Percentiles rank a stretch among this genome's conserved stretches.
Conservation (phyloP, 2,329 filamentous ascomycete genomes). For the Basipetospora chlamydospora region DNA sequence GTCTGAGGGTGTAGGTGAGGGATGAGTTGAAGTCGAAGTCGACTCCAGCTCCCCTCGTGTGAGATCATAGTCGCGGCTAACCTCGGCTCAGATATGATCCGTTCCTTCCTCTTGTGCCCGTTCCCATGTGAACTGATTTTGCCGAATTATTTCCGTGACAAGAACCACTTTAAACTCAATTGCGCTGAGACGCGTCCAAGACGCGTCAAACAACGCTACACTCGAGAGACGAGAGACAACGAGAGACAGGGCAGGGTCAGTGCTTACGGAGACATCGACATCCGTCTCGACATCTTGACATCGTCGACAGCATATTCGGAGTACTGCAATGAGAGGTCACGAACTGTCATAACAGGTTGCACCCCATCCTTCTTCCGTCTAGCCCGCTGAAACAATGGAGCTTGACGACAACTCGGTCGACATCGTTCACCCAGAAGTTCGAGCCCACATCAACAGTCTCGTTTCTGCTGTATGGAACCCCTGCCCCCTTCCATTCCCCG, state of each 20-base stretch:
- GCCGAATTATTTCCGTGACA: not conserved
- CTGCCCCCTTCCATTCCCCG: conserved; percentile 6
- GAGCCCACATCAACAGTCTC: conserved; percentile 84
- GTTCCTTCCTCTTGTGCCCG: too few relatives aligned
- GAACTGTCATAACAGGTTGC: not conserved
- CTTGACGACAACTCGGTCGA: conserved; percentile 34
- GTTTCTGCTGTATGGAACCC: conserved; percentile 65
- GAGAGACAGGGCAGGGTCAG: too few relatives aligned
- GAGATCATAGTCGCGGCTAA: conserved; percentile 20
- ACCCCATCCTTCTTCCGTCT: not conserved
- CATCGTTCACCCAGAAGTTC: conserved; percentile 79
- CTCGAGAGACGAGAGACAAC: too few relatives aligned
- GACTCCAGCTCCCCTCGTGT: not conserved
- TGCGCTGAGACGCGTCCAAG: not conserved
- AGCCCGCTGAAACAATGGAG: conserved; percentile 31
- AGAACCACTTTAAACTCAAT: not conserved
- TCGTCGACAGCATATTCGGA: not conserved
- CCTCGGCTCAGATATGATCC: conserved; percentile 27
- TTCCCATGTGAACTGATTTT: not conserved
- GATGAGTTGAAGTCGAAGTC: not conserved
- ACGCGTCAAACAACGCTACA: not conserved
- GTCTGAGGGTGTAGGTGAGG: not conserved
- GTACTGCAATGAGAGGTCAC: not conserved
- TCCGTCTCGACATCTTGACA: conserved; percentile 1
- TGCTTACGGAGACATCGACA: too few relatives aligned